These are phyloP conservation scores for Cercospora canescens DNA, from an alignment of 2,329 filamentous ascomycete genomes.

Conservation along the genomic window DNA sequence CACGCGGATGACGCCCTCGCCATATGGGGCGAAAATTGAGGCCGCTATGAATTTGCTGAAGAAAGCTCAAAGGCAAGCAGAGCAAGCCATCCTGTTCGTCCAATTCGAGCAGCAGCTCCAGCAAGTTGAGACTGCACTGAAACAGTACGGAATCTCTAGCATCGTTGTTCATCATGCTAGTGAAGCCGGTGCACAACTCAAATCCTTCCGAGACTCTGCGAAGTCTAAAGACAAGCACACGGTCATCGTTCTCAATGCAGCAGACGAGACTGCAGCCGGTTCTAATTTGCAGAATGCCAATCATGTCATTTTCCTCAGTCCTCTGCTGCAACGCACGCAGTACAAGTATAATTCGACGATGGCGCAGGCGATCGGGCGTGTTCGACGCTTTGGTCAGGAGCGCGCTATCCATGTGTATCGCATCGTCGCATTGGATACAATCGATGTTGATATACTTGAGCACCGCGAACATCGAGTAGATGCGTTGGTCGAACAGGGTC, in stretches of 20 bases:
- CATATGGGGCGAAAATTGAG: conserved; percentile 51
- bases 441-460: conserved; percentile 51
- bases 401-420: conserved; percentile 63
- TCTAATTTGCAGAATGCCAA: conserved; percentile 63
- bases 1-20: conserved; percentile 12
- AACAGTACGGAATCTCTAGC: conserved; percentile 34
- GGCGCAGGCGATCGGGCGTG: conserved; percentile 64
- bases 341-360: conserved; percentile 59
- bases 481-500: conserved; percentile 28
- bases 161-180: conserved; percentile 38
- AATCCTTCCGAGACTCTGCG: conserved; percentile 23
- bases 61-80: conserved; percentile 39
- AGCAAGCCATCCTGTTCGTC: conserved; percentile 59
- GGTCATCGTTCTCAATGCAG: conserved; percentile 59
- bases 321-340: conserved; percentile 52
- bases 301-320: conserved; percentile 64
- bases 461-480: conserved; percentile 40
- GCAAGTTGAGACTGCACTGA: conserved; percentile 38
- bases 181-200: conserved; percentile 23
- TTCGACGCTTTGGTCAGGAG: conserved; percentile 58
- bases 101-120: conserved; percentile 51
- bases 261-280: conserved; percentile 60
- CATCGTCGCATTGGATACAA: conserved; percentile 76
- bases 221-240: conserved; percentile 36
- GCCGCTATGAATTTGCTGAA: conserved; percentile 48